Evolutionary conservation across 164 flowering plant species (phyloP), one percentile per base, ranked within the genome.

Genomic region (Brasenia schreberi): DNA sequence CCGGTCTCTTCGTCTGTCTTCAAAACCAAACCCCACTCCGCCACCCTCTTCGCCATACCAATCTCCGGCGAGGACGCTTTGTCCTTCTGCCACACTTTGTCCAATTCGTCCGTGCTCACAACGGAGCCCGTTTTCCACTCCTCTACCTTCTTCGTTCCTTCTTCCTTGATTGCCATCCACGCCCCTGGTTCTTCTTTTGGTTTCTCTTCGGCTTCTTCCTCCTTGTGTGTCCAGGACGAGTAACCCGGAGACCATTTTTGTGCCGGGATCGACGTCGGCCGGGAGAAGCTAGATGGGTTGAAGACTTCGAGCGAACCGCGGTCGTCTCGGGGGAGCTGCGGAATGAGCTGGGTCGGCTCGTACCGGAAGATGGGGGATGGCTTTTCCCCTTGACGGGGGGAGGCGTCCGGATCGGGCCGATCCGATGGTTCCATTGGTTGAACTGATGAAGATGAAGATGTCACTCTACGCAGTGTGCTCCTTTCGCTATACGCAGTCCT

Each of bases 21-120:
- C 71, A 94, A 78, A 12, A 90, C 87, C 53, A 94, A 66, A 1
- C 98, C 98, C 98, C 98, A 94, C 75, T 94, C 98, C 0, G 98
- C 97, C 11, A 97, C 97, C 68, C 98, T 74, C 75, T 87, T 80
- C 19, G 84, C 87, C 0, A 60, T 60, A 90, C 96, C 6, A 72
- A 71, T 5, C 78, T 87, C 5, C 62, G 53, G 53, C 53, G 53
- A 23, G 27, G 27, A 45, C 53, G 53, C 53, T 12, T 45, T 45
- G 11, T 45, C 53, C 53, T 45, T 45, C 53, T 45, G 53, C 53
- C 53, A 45, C 53, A 45, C 11, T 12, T 45, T 45, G 53, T 45
- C 53, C 53, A 45, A 12, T 12, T 45, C 72, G 66, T 78, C 90
- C 2, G 75, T 80, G 0, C 75, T 42, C 42, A 71, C 19, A 4